A percentile compares a stretch with the other conserved stretches of the same genome.
Conservation (phyloP, 2,329 filamentous ascomycete species). For the Aureobasidium sp. region DNA sequence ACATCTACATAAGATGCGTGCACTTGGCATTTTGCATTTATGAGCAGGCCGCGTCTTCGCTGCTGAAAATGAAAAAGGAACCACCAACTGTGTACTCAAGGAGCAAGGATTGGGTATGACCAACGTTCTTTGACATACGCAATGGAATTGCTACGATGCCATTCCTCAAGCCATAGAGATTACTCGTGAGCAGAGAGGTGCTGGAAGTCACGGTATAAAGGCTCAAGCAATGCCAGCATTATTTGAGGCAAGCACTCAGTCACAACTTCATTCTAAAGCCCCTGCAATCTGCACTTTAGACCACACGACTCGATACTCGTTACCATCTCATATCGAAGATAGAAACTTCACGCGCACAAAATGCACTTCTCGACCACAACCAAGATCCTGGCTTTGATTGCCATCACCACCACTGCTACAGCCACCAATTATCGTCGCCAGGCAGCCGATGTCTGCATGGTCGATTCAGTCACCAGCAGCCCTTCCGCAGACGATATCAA, state of each 20-base stretch:
- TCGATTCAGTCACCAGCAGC: slow-evolving; percentile 16
- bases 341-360: no score
- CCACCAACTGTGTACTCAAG: background rate
- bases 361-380: slow-evolving; percentile 1
- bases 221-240: background rate
- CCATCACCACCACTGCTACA: background rate
- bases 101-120: background rate
- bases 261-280: background rate
- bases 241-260: background rate
- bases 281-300: no score
- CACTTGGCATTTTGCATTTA: background rate
- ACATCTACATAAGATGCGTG: no score
- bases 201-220: background rate
- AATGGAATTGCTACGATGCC: background rate
- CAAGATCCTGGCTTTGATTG: slow-evolving; percentile 9
- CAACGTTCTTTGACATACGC: background rate
- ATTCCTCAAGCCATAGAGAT: no score
- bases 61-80: background rate
- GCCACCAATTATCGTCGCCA: slow-evolving; percentile 7
- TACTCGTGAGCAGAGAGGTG: no score
- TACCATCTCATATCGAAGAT: background rate
- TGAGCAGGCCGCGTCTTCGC: background rate
- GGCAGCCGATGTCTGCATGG: slow-evolving; percentile 14
- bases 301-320: background rate
- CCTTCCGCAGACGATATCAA: slow-evolving; percentile 11